These are phyloP conservation scores for Scolecobasidium constrictum DNA, from an alignment of 2,329 filamentous ascomycete species.

Conservation along the genomic window DNA sequence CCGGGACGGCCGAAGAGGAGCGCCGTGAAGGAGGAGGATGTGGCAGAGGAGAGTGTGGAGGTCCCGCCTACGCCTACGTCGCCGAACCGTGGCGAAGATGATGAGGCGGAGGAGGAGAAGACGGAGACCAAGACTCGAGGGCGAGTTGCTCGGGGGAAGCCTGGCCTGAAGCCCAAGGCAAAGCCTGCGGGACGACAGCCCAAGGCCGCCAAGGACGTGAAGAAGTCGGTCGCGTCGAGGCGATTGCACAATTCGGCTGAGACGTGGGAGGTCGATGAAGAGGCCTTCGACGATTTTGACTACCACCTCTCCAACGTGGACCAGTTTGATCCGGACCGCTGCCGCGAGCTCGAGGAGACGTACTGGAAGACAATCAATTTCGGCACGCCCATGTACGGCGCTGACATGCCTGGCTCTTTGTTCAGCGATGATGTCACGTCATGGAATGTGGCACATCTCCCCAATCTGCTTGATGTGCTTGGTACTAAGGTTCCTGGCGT, in stretches of 20 bases:
- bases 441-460: conserved; percentile 94
- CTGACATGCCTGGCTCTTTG: conserved; percentile 89
- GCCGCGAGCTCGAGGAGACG: conserved; percentile 83
- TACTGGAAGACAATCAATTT: conserved; percentile 98
- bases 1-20: conserved; percentile 36
- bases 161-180: conserved; percentile 30
- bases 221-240: conserved; percentile 65
- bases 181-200: conserved; percentile 41
- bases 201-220: conserved; percentile 17
- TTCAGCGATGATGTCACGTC: conserved; percentile 74
- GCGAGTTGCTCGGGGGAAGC: conserved; percentile 31
- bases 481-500: conserved; percentile 95
- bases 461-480: conserved; percentile 85
- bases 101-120: conserved; percentile 33
- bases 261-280: conserved; percentile 74
- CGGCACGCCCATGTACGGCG: conserved; percentile 87
- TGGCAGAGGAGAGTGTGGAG: conserved; percentile 22
- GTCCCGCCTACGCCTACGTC: conserved; percentile 32
- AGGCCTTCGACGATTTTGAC: conserved; percentile 81
- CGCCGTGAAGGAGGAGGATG: conserved; percentile 27
- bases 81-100: conserved; percentile 28
- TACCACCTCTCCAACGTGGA: conserved; percentile 75
- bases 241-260: conserved; percentile 78
- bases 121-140: conserved; percentile 35
- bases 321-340: conserved; percentile 82